phyloP scores from a whole-genome alignment of 768 basidiomycete species.

The button mushroom (Agaricus bisporus) region DNA sequence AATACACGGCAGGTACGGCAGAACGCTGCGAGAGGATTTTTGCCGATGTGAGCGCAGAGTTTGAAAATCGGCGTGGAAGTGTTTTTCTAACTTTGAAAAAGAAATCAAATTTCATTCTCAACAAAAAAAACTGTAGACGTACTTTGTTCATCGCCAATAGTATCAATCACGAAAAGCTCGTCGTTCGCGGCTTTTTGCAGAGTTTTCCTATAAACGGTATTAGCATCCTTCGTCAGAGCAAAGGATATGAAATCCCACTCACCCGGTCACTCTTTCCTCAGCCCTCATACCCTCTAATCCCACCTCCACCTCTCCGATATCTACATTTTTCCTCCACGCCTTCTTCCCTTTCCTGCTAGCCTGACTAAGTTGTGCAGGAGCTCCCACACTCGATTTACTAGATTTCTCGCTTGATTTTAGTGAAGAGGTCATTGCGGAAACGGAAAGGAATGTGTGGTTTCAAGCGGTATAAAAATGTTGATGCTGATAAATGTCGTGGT shows the following conservation, averaged over 20 bases:
- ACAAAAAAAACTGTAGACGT: slow-evolving; percentile 14
- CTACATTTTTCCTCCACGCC: slow-evolving; percentile 91
- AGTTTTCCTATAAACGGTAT: slow-evolving; percentile 35
- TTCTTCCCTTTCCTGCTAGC: slow-evolving; percentile 85
- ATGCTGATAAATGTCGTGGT: no score
- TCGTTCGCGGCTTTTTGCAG: slow-evolving; percentile 64
- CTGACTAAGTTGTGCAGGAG: slow-evolving; percentile 60
- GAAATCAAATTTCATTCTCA: neutral
- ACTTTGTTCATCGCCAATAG: slow-evolving; percentile 74
- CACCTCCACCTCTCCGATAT: slow-evolving; percentile 73
- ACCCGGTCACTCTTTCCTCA: slow-evolving; percentile 84
- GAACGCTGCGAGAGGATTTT: slow-evolving; percentile 84
- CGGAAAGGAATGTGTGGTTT: neutral
- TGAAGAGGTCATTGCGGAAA: neutral
- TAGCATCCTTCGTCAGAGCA: neutral
- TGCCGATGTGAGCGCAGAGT: slow-evolving; percentile 52
- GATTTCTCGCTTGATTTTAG: slow-evolving; percentile 14
- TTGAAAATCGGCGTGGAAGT: slow-evolving; percentile 46
- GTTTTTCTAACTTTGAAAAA: slow-evolving; percentile 47
- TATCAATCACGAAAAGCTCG: slow-evolving; percentile 78
- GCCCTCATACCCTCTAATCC: slow-evolving; percentile 69
- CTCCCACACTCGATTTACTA: slow-evolving; percentile 34
- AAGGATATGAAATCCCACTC: slow-evolving; percentile 16
- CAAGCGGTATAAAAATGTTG: neutral
- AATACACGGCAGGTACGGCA: slow-evolving; percentile 77